phyloP scores from a whole-genome alignment of 768 basidiomycete genomes.

The Vararia minispora region DNA sequence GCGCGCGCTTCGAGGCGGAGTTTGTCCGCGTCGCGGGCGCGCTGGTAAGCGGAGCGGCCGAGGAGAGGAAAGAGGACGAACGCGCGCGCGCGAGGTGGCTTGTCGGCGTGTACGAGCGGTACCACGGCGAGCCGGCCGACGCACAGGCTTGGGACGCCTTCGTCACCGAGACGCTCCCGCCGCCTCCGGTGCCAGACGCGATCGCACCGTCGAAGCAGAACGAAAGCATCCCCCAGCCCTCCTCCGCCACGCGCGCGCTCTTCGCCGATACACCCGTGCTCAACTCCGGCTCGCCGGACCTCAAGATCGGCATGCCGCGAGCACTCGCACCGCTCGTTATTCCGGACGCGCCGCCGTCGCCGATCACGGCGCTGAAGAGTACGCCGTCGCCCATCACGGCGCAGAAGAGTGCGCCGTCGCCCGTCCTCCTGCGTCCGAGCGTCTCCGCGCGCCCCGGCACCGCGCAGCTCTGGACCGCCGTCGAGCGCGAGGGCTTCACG shows the following conservation, averaged over 20 bases:
- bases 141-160: conserved; percentile 45
- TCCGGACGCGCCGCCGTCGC: not conserved
- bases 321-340: conserved; percentile 7
- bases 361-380: conserved; percentile 1
- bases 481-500: conserved; percentile 59
- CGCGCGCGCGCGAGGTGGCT: conserved; percentile 50
- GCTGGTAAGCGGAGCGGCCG: conserved; percentile 45
- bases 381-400: conserved; percentile 14
- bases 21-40: conserved; percentile 55
- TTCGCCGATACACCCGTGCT: conserved; percentile 16
- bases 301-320: conserved; percentile 19
- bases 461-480: conserved; percentile 32
- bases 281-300: conserved; percentile 21
- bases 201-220: conserved; percentile 38
- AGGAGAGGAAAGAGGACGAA: conserved; percentile 25
- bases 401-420: conserved; percentile 9
- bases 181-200: conserved; percentile 16
- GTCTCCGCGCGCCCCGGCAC: conserved; percentile 5
- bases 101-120: conserved; percentile 50
- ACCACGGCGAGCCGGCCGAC: conserved; percentile 44
- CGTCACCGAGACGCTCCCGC: conserved; percentile 39
- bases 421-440: conserved; percentile 11
- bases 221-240: conserved; percentile 31
- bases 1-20: conserved; percentile 54
- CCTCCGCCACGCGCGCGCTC: conserved; percentile 5